phyloP scores from a whole-genome alignment of 2,329 filamentous ascomycete species.

The Xylaria sp. region DNA sequence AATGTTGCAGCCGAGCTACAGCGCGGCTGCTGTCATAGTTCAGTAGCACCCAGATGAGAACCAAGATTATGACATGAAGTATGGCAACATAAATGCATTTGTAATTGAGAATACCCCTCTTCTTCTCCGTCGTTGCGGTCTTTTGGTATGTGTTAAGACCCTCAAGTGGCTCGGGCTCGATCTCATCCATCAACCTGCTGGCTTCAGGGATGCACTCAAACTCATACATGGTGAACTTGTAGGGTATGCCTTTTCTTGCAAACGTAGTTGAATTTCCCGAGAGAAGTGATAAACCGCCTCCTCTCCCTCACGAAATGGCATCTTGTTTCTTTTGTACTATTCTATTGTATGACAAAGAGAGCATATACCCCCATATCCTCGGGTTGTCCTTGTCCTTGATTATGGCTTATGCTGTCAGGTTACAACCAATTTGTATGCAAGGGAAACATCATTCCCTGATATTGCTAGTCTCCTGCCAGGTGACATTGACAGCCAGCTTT shows the following conservation, averaged over 20 bases:
- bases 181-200: not conserved
- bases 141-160: not conserved
- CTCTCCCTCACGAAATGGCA: not conserved
- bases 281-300: not conserved
- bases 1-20: not conserved
- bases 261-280: not conserved
- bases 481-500: not conserved
- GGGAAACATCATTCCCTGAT: not conserved
- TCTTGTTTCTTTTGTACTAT: not conserved
- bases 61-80: not conserved
- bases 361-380: not conserved
- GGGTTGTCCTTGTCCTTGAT: not conserved
- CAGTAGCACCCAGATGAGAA: not conserved
- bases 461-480: not conserved
- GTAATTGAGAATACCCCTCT: not conserved
- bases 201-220: not conserved
- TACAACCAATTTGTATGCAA: not conserved
- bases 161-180: not conserved
- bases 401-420: not conserved
- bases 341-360: not conserved
- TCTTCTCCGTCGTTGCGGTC: not conserved
- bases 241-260: not conserved
- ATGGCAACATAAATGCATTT: not conserved
- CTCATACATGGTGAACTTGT: not conserved
- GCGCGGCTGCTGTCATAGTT: not conserved